Evolutionary conservation across 306 rosid species (phyloP), one percentile per base, ranked within the genome.

Genomic region (Fragaria nilgerrensis): DNA sequence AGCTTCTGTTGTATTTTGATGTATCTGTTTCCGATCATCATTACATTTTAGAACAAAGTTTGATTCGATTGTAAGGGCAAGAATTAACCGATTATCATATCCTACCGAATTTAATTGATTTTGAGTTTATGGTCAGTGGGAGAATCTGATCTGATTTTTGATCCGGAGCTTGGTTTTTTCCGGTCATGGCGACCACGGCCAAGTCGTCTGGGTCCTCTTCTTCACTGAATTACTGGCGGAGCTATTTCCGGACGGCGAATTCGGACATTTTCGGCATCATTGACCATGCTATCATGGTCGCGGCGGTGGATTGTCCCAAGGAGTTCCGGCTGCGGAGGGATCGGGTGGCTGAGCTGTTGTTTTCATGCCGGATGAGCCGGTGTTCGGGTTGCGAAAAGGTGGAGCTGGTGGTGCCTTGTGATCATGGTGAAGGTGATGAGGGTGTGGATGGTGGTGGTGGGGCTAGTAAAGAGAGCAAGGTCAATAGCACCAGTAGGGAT

Each of bases 381-480:
- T 95, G 99, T 72, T 71, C 73, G 68, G 97, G 93, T 1, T 95
- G 99, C 77, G 91, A 95, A 7, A 78, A 76, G 49, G 89, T 88
- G 0, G 92, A 89, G 79, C 59, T 89, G 22, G 81, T 75, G 5
- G 92, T 87, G 62, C n/a, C 91, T 19, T 77, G 44, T 0, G 89
- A 37, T 39, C 82, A 32, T 6, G 86, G 17, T 34, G 86, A 34
- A 2, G 72, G 43, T 13, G 77, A 58, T 5, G 81, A 74, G 3
- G 83, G 72, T 34, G 78, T 72, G 14, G 81, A 58, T 0, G 87
- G 29, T 16, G 76, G 86, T 59, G 87, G 80, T 0, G 95, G 95
- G 5, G 97, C 86, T 5, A 95, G 99, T 72, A 95, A 95, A 70
- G 98, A 95, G 80, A 95, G 98, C 81, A 89, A 95, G 84, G 93